phyloP scores from a whole-genome alignment of 1,284 basidiomycete genomes.

The Grifola frondosa region DNA sequence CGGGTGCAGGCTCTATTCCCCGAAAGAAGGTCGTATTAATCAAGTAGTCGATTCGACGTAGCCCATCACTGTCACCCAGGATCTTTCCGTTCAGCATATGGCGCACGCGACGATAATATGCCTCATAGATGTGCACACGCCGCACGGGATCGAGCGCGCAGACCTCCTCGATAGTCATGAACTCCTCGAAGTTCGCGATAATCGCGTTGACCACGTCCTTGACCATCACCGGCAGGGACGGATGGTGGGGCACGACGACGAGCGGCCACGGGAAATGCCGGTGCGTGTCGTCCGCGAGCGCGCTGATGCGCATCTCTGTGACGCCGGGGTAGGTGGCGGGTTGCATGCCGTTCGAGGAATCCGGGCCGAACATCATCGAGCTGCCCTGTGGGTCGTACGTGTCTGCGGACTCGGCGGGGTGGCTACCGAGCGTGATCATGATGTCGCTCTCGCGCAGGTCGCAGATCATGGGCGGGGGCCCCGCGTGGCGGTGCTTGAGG shows the following conservation, averaged over 20 bases:
- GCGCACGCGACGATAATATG: conserved; percentile 32
- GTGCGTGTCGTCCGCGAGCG: conserved; percentile 48
- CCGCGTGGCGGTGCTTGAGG: conserved; percentile 44
- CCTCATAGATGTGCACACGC: conserved; percentile 25
- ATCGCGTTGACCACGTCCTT: conserved; percentile 51
- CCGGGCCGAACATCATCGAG: conserved; percentile 26
- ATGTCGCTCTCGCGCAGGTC: conserved; percentile 37
- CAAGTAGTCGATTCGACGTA: conserved; percentile 53
- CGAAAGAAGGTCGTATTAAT: conserved; percentile 50
- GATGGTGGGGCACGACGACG: conserved; percentile 34
- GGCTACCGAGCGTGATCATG: conserved; percentile 17
- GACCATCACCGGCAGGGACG: conserved; percentile 45
- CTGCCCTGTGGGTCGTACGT: conserved; percentile 21
- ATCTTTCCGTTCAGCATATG: conserved; percentile 10
- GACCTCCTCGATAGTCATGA: conserved; percentile 42
- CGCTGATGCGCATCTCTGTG: conserved; percentile 51
- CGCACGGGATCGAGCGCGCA: conserved; percentile 27
- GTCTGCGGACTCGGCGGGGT: conserved; percentile 3
- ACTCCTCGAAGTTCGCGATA: conserved; percentile 44
- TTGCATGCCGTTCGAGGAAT: conserved; percentile 45
- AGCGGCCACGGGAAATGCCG: conserved; percentile 53
- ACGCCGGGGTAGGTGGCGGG: conserved; percentile 60
- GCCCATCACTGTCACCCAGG: conserved; percentile 31
- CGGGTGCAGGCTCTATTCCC: conserved; percentile 51
- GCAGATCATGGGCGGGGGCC: conserved; percentile 47